Base-by-base conservation (phyloP, 148 eudicot genomes). In the Rhododendron kiyosumense region DNA sequence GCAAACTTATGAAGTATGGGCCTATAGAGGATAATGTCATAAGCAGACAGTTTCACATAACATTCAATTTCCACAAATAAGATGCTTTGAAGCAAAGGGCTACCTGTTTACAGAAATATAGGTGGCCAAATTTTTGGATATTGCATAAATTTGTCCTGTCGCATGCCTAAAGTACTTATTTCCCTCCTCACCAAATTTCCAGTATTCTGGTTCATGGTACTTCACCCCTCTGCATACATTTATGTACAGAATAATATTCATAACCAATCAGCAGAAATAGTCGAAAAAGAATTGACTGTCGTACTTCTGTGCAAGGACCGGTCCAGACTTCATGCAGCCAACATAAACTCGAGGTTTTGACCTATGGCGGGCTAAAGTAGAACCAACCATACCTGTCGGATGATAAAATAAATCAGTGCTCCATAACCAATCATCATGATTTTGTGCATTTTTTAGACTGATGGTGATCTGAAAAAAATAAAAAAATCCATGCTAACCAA, bases 261-360 rank as follows among this genome's bases (percentile, higher is more conserved):
- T 82, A 17, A n/a, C 81, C 46, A 81, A 81, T 73, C 24, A 46
- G 59, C 24, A 45, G 18, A 52, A 52, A 28, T 63, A 81, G 26
- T 38, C 43, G 2, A 20, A 30, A 83, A 36, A 22, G 61, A 38
- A 45, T 65, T 73, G 1, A 78, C 15, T 73, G 15, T 36, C 94
- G 83, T 87, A 94, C 97, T 93, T 93, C 82, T 93, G 92, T 48
- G 95, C 89, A 12, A 93, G 90, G 85, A 93, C 95, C 13, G 92
- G 94, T 82, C 95, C 95, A 54, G 95, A 94, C 85, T 94, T 94
- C 98, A 94, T 94, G 89, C 98, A 94, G 36, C 98, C 98, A 65
- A 93, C 88, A 90, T 94, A 94, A 18, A 92, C 91, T 87, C 91
- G 94, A 45, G 94, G 91, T 88, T 94, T 94, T 74, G 94, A 93